Base-by-base conservation (phyloP, 1,284 basidiomycete species). In the Chalciporus sp. region DNA sequence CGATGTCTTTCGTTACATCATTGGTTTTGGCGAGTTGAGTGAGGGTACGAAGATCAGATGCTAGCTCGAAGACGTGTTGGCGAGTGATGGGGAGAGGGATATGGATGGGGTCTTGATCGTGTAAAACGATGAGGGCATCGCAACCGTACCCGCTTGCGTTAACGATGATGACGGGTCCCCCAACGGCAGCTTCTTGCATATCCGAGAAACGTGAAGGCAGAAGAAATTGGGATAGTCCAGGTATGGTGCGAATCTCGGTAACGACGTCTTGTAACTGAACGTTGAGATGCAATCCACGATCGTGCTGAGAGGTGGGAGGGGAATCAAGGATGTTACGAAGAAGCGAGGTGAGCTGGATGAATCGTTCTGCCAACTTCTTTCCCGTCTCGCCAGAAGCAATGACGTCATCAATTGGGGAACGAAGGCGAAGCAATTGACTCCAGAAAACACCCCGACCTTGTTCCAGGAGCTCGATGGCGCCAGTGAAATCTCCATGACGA, bases 161-260 rank as follows among this genome's bases (percentile, higher is more conserved):
- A 20, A 72, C 47, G 33, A 70, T 45, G 35, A 74, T 62, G 16
- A 74, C 64, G 0, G 72, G 71, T 1, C 72, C 71, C 12, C 61
- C 62, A 5, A 42, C 47, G 7, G 68, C 61, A 8, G 62, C 68
- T 14, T 48, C 23, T 20, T 52, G 60, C 9, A 73, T 63, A 23
- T 47, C 44, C 8, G 47, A 26, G 52, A 61, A 68, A 4, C 62
- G 55, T 27, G 41, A 39, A 1, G 66, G 52, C 28, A 54, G 47
- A 20, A 67, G 47, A 37, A 67, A 67, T 6, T 53, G 44, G 11
- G 52, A 52, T 47, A 64, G 62, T 4, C 54, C 64, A 7, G 45
- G 42, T 27, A 54, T 37, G 12, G 26, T 17, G 16, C 45, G 45
- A 44, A 31, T 31, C 10, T 31, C 10, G 10, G 29, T 31, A 10